Base-by-base conservation (phyloP, 2,329 filamentous ascomycete species). In the Aureobasidium sp. region DNA sequence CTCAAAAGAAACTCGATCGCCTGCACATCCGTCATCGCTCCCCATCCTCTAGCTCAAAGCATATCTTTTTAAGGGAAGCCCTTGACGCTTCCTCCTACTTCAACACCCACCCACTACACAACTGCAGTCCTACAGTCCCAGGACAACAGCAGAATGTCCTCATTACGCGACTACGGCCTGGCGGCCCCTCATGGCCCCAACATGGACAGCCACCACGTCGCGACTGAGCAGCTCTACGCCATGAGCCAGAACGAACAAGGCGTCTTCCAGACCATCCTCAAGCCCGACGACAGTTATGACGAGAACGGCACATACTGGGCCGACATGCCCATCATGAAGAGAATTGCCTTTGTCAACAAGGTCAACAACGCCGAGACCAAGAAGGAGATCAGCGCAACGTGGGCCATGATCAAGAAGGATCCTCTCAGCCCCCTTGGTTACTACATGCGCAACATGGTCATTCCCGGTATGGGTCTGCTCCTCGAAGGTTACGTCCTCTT, bases 401-500 rank as follows among this genome's bases (percentile, higher is more conserved):
- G 89, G 79, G 67, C 75, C 37, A 96, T 96, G 89, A 83, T 90
- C 70, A 96, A 95, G 80, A 81, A 86, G 61, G 91, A 97, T 70
- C 91, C 92, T 34, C 81, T 97, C 17, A 89, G 87, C 61, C 91
- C 92, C 0, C 62, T 97, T n/a, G 79, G 82, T 27, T 94, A 87
- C 82, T 97, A 97, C 75, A 88, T 95, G 73, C 85, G 86, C 71
- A 94, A 96, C 73, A 93, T 92, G 76, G 88, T 97, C 60, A 85
- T 97, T 63, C 93, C 93, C 55, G 93, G 93, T 76, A 91, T 91
- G 67, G 93, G 93, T 73, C 85, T 97, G 57, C 88, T 91, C 72
- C 84, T 97, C 31, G 93, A 97, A 82, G 93, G 86, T 79, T 97
- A 97, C 72, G 92, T 97, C 45, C 84, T 97, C 22, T 97, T 97